Evolutionary conservation across 2,329 filamentous ascomycete genomes (phyloP).

Genomic region (Zymoseptoria pseudotritici): DNA sequence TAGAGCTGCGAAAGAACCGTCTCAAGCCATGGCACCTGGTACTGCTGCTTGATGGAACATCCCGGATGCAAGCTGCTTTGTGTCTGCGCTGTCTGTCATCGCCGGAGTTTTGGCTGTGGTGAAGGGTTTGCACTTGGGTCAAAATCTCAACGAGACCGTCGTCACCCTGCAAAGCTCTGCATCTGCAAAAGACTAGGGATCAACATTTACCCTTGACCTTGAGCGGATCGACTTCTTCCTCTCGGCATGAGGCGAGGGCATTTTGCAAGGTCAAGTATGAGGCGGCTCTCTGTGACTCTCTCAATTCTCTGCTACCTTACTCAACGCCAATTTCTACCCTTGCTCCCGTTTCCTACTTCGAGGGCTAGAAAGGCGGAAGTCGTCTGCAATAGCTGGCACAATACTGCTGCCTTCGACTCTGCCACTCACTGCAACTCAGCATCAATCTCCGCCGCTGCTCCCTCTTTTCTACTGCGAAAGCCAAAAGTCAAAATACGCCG

Average conservation of each 20-base stretch:
- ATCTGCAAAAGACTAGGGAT: neutral
- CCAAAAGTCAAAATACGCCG: constrained; percentile 9
- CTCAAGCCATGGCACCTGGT: neutral
- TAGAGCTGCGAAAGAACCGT: neutral
- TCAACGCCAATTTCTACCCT: neutral
- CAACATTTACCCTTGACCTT: neutral
- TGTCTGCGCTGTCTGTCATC: neutral
- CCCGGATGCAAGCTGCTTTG: neutral
- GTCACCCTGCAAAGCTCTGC: neutral
- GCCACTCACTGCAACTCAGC: neutral
- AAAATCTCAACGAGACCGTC: neutral
- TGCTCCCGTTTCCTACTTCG: too few relatives aligned
- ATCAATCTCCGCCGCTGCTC: neutral
- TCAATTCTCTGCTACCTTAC: neutral
- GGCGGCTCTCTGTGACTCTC: neutral
- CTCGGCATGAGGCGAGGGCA: neutral
- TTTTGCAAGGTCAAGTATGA: neutral
- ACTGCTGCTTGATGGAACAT: neutral
- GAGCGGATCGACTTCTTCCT: neutral
- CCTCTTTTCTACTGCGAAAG: constrained; percentile 2
- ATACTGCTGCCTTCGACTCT: neutral
- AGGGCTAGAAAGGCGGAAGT: too few relatives aligned
- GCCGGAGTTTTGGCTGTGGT: neutral
- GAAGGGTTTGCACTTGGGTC: neutral
- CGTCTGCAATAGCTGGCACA: too few relatives aligned